Evolutionary conservation across 257 asterid species (phyloP), one percentile per base, ranked within the genome.

Genomic region (Rehmannia glutinosa): DNA sequence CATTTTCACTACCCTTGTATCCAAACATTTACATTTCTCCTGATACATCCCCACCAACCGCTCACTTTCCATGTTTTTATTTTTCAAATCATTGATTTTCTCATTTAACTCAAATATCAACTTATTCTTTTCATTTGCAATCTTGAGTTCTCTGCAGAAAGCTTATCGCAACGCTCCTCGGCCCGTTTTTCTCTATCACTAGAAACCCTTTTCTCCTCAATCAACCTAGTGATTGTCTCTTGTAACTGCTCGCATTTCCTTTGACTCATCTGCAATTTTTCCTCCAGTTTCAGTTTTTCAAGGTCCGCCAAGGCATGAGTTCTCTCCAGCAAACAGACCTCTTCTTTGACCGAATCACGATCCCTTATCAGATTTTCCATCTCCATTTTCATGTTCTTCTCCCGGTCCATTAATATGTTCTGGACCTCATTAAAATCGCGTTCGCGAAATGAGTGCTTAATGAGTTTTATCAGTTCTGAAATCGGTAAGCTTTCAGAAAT

Each of bases 391-490:
- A 55, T 21, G 1, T 30, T 52, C 6, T 68, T 66, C 49, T 81
- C 85, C 1, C 79, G 79, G n/a, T 53, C 68, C 25, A 61, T 60
- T 13, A 83, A 10, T 2, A 70, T 35, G 1, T 30, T 55, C 45
- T 73, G 76, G 0, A 80, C 82, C 38, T 72, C 68, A 35, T 59
- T 19, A 42, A 49, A 73, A 8, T 76, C 77, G 15, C 73, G 24
- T n/a, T 52, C 49, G 19, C 41, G 65, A 60, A 76, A 74, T 1
- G 88, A 64, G 36, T 50, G 16, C 20, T 17, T 64, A 6, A 74
- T 28, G 27, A 25, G 25, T 2, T 61, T 27, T 1, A 85, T 65
- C 54, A 80, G 68, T 19, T 78, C 83, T 0, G 73, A 23, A 42
- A 85, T 61, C 2, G 81, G 32, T 5, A 75, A 47, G 9, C 50